phyloP scores from a whole-genome alignment of 495 filamentous ascomycete species.

The Rhizodiscina lignyota region DNA sequence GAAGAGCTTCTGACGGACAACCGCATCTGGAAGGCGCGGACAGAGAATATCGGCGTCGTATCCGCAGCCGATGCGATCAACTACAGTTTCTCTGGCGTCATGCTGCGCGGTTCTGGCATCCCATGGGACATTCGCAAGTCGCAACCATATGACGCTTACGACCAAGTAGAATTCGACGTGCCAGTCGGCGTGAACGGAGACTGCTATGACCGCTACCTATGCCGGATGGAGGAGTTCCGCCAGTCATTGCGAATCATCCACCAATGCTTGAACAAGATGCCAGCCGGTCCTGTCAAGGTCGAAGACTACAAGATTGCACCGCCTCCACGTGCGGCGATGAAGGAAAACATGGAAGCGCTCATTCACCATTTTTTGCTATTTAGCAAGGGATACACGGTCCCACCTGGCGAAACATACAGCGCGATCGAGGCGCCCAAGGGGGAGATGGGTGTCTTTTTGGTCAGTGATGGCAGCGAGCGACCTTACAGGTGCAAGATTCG shows the following conservation, averaged over 20 bases:
- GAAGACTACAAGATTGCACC: conserved; percentile 99
- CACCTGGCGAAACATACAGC: conserved; percentile 95
- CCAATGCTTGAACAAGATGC: conserved; percentile 99
- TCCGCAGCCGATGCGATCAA: conserved; percentile 84
- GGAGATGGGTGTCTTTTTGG: conserved; percentile 98
- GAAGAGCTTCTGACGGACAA: conserved; percentile 98
- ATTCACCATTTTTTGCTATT: conserved; percentile 99
- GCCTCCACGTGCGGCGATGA: conserved; percentile 93
- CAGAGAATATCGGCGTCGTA: conserved; percentile 82
- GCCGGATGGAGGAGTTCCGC: conserved; percentile 99
- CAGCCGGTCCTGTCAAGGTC: conserved; percentile 77
- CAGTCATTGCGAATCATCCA: conserved; percentile 95
- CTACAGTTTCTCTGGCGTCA: conserved; percentile 90
- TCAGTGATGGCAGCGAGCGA: conserved; percentile 87
- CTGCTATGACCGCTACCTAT: conserved; percentile 98
- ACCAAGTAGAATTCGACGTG: conserved; percentile 93
- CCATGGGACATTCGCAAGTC: conserved; percentile 96
- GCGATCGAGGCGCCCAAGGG: conserved; percentile 98
- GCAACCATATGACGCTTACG: conserved; percentile 93
- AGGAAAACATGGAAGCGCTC: conserved; percentile 99
- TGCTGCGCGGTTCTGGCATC: conserved; percentile 94
- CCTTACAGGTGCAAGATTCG: conserved; percentile 97
- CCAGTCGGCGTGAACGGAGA: conserved; percentile 93
- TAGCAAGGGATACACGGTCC: conserved; percentile 94
- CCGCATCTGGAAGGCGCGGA: conserved; percentile 93